These are phyloP conservation scores for Oryza glaberrima DNA, from an alignment of 176 grass and related monocot species.

Conservation along the genomic window DNA sequence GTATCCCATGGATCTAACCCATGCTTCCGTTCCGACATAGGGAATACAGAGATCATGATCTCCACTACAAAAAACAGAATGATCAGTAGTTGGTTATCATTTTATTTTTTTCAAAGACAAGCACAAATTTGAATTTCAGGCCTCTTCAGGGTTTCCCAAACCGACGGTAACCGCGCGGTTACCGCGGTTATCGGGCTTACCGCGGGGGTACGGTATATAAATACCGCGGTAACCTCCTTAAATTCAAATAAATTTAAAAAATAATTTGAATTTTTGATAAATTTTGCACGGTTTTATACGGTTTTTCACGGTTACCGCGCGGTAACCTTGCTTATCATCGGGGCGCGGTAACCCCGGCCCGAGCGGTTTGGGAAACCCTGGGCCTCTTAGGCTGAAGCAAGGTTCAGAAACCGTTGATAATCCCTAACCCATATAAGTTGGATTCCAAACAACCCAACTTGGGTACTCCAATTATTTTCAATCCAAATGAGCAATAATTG, in stretches of 20 bases:
- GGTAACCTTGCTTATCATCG: too few relatives aligned
- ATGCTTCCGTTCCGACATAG: constrained; percentile 77
- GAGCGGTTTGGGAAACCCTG: too few relatives aligned
- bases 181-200: too few relatives aligned
- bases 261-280: too few relatives aligned
- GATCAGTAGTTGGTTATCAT: neutral
- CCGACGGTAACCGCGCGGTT: too few relatives aligned
- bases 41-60: constrained; percentile 89
- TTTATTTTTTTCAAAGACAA: neutral
- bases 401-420: neutral
- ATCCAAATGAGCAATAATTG: neutral
- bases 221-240: too few relatives aligned
- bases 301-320: too few relatives aligned
- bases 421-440: too few relatives aligned
- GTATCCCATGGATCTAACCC: constrained; percentile 75
- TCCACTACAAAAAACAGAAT: constrained; percentile 46
- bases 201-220: too few relatives aligned
- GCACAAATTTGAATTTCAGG: neutral
- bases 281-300: too few relatives aligned
- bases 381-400: neutral
- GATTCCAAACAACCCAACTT: neutral
- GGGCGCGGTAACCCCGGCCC: too few relatives aligned
- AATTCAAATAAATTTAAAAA: too few relatives aligned
- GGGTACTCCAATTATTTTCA: neutral
- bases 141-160: neutral